A percentile compares a stretch with the other conserved stretches of the same genome.
Evolutionary conservation across 1,284 basidiomycete genomes (phyloP).

Genomic region (Sporisorium sorghi): DNA sequence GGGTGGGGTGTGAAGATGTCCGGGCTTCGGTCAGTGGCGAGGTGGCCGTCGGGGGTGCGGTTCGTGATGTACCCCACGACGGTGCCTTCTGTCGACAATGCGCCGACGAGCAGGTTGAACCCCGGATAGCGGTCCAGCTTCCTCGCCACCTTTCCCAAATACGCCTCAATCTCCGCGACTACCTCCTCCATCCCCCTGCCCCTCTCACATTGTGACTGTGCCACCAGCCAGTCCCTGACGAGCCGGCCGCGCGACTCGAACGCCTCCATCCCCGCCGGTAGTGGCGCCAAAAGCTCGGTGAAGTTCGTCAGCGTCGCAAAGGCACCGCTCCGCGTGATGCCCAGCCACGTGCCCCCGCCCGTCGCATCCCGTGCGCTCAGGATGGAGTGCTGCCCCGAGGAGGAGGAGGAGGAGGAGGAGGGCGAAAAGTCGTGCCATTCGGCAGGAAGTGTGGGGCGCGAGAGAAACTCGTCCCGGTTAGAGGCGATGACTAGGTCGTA

Average conservation of each 20-base stretch:
- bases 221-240: slow-evolving; percentile 41
- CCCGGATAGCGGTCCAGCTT: slow-evolving; percentile 46
- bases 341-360: slow-evolving; percentile 64
- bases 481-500: slow-evolving; percentile 51
- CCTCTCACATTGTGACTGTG: not conserved
- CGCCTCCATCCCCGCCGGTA: slow-evolving; percentile 24
- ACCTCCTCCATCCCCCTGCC: slow-evolving; percentile 1
- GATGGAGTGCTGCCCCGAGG: slow-evolving; percentile 6
- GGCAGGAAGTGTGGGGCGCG: slow-evolving; percentile 45
- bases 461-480: slow-evolving; percentile 62
- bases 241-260: slow-evolving; percentile 52
- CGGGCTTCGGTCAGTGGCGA: not conserved
- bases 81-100: not conserved
- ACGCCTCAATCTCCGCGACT: slow-evolving; percentile 8
- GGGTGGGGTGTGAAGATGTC: slow-evolving; percentile 14
- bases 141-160: slow-evolving; percentile 8
- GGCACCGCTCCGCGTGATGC: slow-evolving; percentile 42
- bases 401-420: not conserved
- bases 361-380: slow-evolving; percentile 47
- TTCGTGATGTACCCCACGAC: slow-evolving; percentile 44
- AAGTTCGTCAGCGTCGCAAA: slow-evolving; percentile 62
- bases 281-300: slow-evolving; percentile 43
- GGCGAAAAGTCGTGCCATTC: slow-evolving; percentile 54
- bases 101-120: slow-evolving; percentile 58
- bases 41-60: slow-evolving; percentile 20